A percentile compares a stretch with the other conserved stretches of the same genome.
Conservation (phyloP, 768 basidiomycete species). For the Symmetrospora coprosmae region DNA sequence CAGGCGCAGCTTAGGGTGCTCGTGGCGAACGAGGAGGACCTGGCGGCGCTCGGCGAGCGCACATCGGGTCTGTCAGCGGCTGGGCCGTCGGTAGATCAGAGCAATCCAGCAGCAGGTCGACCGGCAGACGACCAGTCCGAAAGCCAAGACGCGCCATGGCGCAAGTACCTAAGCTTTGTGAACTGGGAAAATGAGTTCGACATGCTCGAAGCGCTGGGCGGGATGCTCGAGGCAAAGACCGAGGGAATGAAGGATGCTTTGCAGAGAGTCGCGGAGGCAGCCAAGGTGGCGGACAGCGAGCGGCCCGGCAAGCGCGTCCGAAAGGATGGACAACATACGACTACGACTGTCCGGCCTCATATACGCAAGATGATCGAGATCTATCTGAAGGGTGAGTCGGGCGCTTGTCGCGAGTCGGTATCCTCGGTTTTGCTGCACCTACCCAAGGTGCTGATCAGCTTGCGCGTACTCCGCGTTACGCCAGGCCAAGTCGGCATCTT, state of each 20-base stretch:
- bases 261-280: background rate
- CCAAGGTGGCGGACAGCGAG: background rate
- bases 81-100: too few relatives aligned
- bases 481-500: constrained; percentile 6
- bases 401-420: too few relatives aligned
- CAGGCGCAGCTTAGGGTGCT: constrained; percentile 36
- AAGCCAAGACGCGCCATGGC: background rate
- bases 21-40: constrained; percentile 32
- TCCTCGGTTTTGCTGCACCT: too few relatives aligned
- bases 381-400: background rate
- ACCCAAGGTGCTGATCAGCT: background rate
- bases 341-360: background rate
- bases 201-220: constrained; percentile 13
- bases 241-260: background rate
- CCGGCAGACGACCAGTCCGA: background rate
- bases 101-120: too few relatives aligned
- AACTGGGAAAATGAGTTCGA: constrained; percentile 18
- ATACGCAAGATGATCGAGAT: constrained; percentile 4
- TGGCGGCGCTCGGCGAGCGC: background rate
- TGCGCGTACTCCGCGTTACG: background rate
- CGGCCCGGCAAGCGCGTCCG: background rate
- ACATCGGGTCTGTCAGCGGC: too few relatives aligned
- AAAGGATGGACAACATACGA: too few relatives aligned
- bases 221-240: constrained; percentile 6
- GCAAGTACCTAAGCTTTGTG: background rate